Percentiles rank a stretch among this genome's conserved stretches.
phyloP scores from a whole-genome alignment of 768 basidiomycete genomes.

The Psilocybe subaeruginosa region DNA sequence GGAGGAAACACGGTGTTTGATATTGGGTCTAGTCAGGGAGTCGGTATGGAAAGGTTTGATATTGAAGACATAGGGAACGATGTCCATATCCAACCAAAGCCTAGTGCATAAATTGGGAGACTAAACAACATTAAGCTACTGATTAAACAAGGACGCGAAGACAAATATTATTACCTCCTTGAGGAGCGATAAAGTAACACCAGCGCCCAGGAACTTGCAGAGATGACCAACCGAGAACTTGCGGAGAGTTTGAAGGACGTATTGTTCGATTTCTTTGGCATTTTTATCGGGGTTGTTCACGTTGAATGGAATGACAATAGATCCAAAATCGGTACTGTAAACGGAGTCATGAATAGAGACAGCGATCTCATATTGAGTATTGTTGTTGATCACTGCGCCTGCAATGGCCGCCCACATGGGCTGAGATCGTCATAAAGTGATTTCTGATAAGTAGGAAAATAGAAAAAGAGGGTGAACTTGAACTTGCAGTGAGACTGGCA shows the following conservation, averaged over 20 bases:
- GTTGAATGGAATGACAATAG: slow-evolving; percentile 55
- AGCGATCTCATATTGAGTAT: slow-evolving; percentile 68
- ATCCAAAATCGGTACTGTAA: slow-evolving; percentile 80
- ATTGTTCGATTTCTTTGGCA: slow-evolving; percentile 61
- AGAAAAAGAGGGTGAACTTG: slow-evolving; percentile 11
- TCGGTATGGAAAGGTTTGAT: slow-evolving; percentile 85
- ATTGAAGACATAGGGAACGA: slow-evolving; percentile 85
- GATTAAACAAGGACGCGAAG: slow-evolving; percentile 16
- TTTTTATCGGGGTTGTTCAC: slow-evolving; percentile 55
- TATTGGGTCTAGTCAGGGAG: slow-evolving; percentile 73
- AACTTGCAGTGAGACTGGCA: slow-evolving; percentile 67
- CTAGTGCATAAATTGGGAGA: slow-evolving; percentile 83
- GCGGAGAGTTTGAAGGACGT: slow-evolving; percentile 65
- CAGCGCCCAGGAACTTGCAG: slow-evolving; percentile 86
- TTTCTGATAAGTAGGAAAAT: slow-evolving; percentile 16
- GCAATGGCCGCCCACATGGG: slow-evolving; percentile 90
- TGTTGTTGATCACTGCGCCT: slow-evolving; percentile 60
- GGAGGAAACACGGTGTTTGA: slow-evolving; percentile 84
- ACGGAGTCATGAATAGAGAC: slow-evolving; percentile 85
- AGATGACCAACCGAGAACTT: slow-evolving; percentile 77
- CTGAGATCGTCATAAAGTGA: slow-evolving; percentile 38
- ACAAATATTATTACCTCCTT: slow-evolving; percentile 52
- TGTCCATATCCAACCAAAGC: slow-evolving; percentile 82
- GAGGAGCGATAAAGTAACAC: slow-evolving; percentile 72
- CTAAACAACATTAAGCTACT: slow-evolving; percentile 35